These are phyloP conservation scores for Eucalyptus erythrocorys DNA, from an alignment of 345 rosid species.

Conservation along the genomic window DNA sequence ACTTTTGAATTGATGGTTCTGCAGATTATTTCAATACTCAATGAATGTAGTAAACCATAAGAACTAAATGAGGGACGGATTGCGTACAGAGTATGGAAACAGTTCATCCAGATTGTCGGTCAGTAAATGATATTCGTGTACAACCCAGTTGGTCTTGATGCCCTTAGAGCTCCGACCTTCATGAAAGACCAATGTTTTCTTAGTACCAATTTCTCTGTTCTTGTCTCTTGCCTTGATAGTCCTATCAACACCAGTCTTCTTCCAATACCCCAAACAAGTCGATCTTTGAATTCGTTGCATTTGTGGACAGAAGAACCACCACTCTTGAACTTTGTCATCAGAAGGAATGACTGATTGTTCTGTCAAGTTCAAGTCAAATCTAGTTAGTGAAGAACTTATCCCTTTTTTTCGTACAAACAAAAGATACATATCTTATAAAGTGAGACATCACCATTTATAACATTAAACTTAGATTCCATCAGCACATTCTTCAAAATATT, in stretches of 20 bases:
- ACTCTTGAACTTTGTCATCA: not conserved
- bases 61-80: not conserved
- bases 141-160: not conserved
- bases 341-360: not conserved
- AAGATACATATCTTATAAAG: not conserved
- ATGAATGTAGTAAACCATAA: not conserved
- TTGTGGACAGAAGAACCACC: conserved; percentile 2
- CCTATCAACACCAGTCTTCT: not conserved
- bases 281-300: not conserved
- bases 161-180: not conserved
- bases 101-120: not conserved
- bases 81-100: not conserved
- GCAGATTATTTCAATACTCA: not conserved
- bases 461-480: not conserved
- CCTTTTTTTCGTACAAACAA: not conserved
- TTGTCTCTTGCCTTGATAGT: not conserved
- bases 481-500: not conserved
- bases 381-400: not conserved
- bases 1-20: not conserved
- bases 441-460: not conserved
- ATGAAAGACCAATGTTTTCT: not conserved
- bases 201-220: not conserved
- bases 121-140: not conserved
- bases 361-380: not conserved
- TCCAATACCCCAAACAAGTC: not conserved